Conservation (phyloP, 2,329 filamentous ascomycete genomes). For the Onygena corvina region DNA sequence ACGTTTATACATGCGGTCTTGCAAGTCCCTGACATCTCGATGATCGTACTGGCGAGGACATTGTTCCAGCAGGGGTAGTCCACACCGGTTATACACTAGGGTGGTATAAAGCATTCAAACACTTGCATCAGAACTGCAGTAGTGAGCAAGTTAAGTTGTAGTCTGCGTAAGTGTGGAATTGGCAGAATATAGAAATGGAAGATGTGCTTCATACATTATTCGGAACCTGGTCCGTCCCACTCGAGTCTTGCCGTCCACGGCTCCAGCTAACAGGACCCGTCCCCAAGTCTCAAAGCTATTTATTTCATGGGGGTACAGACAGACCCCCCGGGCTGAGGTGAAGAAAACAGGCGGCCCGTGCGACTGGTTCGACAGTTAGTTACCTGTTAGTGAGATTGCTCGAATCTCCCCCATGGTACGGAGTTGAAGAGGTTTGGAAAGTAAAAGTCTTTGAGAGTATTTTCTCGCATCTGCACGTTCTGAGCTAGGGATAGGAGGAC, state of each 20-base stretch:
- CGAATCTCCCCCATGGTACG: no score
- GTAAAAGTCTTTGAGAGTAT: no score
- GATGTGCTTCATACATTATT: neutral
- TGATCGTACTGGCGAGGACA: neutral
- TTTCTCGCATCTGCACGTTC: no score
- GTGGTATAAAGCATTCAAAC: neutral
- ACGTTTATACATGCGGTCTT: neutral
- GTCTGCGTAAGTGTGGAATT: neutral
- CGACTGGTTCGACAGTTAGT: neutral
- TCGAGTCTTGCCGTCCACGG: neutral
- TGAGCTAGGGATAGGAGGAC: no score
- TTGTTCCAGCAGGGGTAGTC: neutral
- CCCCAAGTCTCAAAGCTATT: neutral
- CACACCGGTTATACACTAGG: neutral
- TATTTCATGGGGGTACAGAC: neutral
- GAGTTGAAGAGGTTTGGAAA: no score
- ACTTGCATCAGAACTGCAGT: neutral
- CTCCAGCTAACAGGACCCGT: neutral
- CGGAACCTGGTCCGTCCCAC: neutral
- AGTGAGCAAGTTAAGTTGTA: neutral
- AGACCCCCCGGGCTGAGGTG: neutral
- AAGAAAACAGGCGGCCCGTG: conserved; percentile 3
- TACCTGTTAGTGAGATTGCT: neutral
- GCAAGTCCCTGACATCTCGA: neutral
- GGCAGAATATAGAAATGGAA: neutral